Evolutionary conservation across 305 asterid species (phyloP).

Genomic region (Solanum chacoense): DNA sequence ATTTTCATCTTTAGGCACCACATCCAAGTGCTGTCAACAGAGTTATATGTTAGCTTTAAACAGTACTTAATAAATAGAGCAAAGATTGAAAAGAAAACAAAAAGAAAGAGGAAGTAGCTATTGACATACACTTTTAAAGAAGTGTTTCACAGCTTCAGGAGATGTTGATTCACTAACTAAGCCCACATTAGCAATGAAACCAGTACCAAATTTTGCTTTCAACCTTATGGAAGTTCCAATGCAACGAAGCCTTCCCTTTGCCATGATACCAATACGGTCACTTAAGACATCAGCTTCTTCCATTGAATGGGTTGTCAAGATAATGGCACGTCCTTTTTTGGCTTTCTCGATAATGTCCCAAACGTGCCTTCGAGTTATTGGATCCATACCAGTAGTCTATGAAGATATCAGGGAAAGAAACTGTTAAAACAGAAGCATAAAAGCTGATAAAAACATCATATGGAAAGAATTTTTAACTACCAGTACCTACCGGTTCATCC

Average conservation of each 20-base stretch:
- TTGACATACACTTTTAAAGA: constrained; percentile 53
- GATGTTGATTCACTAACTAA: constrained; percentile 41
- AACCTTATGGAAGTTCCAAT: constrained; percentile 85
- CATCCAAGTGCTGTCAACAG: constrained; percentile 48
- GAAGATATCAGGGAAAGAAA: background rate
- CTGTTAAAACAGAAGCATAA: background rate
- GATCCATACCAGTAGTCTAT: constrained; percentile 98
- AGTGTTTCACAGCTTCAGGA: constrained; percentile 53
- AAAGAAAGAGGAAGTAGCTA: background rate
- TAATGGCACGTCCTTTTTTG: constrained; percentile 73
- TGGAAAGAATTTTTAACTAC: background rate
- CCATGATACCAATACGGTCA: constrained; percentile 91
- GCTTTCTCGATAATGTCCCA: constrained; percentile 95
- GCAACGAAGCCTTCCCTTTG: constrained; percentile 94
- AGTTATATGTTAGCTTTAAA: background rate
- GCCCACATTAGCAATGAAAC: constrained; percentile 71
- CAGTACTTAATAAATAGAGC: background rate
- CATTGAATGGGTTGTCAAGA: constrained; percentile 94
- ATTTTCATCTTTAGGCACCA: constrained; percentile 69
- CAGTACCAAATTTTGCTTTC: constrained; percentile 77
- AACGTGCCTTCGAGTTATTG: constrained; percentile 77
- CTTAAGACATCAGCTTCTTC: constrained; percentile 94
- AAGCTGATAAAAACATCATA: background rate
- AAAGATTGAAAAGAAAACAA: background rate
- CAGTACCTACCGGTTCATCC: constrained; percentile 77